Conservation (phyloP, 768 basidiomycete species). For the Bullera alba region DNA sequence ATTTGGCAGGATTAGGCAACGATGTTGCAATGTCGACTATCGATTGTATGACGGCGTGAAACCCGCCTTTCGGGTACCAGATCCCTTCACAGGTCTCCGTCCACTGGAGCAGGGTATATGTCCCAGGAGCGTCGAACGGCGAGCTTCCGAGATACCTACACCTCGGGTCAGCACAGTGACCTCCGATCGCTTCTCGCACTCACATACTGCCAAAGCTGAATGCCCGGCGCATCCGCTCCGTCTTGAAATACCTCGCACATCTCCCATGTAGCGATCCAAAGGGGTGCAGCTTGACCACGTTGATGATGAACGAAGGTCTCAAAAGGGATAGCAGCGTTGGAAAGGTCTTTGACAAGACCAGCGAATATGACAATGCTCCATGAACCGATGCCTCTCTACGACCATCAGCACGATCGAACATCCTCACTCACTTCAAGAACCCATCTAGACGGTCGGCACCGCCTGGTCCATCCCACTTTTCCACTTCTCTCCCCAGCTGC, state of each 20-base stretch:
- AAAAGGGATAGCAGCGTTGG: conserved; percentile 43
- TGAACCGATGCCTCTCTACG: conserved; percentile 42
- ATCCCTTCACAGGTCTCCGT: conserved; percentile 49
- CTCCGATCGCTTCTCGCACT: conserved; percentile 11
- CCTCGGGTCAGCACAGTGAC: background rate
- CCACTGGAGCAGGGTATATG: conserved; percentile 49
- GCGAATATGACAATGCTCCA: conserved; percentile 45
- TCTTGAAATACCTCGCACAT: conserved; percentile 41
- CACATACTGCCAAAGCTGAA: conserved; percentile 50
- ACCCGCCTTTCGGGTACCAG: conserved; percentile 43
- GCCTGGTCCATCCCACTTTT: conserved; percentile 47
- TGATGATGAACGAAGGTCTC: conserved; percentile 42
- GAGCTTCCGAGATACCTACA: conserved; percentile 45
- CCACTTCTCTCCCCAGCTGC: conserved; percentile 45
- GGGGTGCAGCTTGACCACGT: conserved; percentile 43
- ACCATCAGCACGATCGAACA: background rate
- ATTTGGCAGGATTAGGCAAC: conserved; percentile 36
- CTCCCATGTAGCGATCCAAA: conserved; percentile 43
- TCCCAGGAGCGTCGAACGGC: conserved; percentile 49
- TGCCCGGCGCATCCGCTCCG: conserved; percentile 46
- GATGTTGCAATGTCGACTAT: conserved; percentile 44
- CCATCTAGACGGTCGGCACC: conserved; percentile 45
- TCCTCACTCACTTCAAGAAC: conserved; percentile 31
- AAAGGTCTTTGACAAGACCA: conserved; percentile 48
- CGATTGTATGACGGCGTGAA: conserved; percentile 42